A percentile compares a stretch with the other conserved stretches of the same genome.
These are phyloP conservation scores for Curvularia lunata DNA, from an alignment of 2,329 filamentous ascomycete genomes.

Conservation along the genomic window DNA sequence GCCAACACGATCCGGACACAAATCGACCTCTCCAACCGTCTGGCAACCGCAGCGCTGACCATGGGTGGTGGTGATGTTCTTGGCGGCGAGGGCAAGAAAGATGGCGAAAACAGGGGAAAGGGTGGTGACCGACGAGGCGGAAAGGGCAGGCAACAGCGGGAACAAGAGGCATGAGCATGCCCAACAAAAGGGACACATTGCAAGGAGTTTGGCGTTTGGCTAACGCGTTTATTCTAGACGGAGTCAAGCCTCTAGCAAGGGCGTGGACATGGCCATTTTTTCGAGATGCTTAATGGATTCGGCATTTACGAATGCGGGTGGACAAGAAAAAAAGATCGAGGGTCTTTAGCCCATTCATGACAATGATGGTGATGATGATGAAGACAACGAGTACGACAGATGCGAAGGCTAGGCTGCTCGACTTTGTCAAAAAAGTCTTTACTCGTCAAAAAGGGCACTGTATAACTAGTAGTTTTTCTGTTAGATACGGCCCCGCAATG, in stretches of 20 bases:
- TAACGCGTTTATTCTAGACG: conserved; percentile 16
- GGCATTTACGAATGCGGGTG: background rate
- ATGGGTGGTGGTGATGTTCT: conserved; percentile 53
- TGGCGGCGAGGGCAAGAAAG: conserved; percentile 43
- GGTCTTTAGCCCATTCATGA: background rate
- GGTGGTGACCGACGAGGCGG: conserved; percentile 40
- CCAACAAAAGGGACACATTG: conserved; percentile 18
- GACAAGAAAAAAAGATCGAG: background rate
- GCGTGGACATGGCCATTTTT: conserved; percentile 1
- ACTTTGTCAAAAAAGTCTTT: background rate
- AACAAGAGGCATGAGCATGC: conserved; percentile 41
- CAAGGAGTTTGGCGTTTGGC: conserved; percentile 32
- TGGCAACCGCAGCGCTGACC: conserved; percentile 70
- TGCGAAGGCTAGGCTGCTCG: background rate
- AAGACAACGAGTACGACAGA: background rate
- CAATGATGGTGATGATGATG: background rate
- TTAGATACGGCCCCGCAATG: background rate
- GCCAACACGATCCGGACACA: conserved; percentile 99
- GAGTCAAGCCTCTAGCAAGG: conserved; percentile 4
- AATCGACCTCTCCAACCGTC: conserved; percentile 94
- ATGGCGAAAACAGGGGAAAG: conserved; percentile 41
- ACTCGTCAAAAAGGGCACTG: background rate
- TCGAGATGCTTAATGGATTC: background rate
- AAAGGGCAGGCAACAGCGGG: conserved; percentile 43
- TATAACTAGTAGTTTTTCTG: background rate